Base-by-base conservation (phyloP, 108 stramenopile genomes). In the Fragilariopsis cylindrus region DNA sequence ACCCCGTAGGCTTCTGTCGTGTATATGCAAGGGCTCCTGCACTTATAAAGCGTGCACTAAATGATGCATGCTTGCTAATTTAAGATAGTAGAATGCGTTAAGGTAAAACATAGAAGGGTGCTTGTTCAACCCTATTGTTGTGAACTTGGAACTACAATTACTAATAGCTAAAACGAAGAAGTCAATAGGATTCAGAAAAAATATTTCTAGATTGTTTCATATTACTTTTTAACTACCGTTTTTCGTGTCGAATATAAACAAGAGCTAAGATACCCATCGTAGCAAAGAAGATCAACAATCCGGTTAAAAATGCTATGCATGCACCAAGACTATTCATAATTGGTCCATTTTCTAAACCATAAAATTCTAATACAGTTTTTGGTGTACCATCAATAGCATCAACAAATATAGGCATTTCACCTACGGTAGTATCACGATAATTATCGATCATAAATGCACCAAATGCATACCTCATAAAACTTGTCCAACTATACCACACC, bases 1-100 rank as follows among this genome's bases (percentile, higher is more conserved):
- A 66, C 44, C 41, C 47, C 43, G 47, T 81, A 8, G 81, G 73
- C 42, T 80, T 79, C 21, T 83, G 78, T 60, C 56, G 78, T 9
- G 56, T 83, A 19, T 83, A 83, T 53, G 67, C 55, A 16, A 56
- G 75, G 39, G 82, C 82, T 16, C 82, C 82, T 12, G 80, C 60
- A 15, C 57, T 76, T 65, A 71, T 81, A 15, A 70, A 72, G 62
- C 30, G 30, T 30, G 30, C 30, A 30, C 30, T 30, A 30, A 30
- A 30, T 30, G 30, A 30, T 30, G 30, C 30, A 2, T 30, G 30
- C 30, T 30, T 30, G 30, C 30, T 30, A 30, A 30, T 30, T 30
- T 30, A 30, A 30, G 30, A 30, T 30, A 30, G 30, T 30, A 30
- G 30, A 30, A 30, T 30, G 30, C 30, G 30, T 30, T 30, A 30